These are phyloP conservation scores for Fusarium staphyleae DNA, from an alignment of 2,329 filamentous ascomycete genomes.

Conservation along the genomic window DNA sequence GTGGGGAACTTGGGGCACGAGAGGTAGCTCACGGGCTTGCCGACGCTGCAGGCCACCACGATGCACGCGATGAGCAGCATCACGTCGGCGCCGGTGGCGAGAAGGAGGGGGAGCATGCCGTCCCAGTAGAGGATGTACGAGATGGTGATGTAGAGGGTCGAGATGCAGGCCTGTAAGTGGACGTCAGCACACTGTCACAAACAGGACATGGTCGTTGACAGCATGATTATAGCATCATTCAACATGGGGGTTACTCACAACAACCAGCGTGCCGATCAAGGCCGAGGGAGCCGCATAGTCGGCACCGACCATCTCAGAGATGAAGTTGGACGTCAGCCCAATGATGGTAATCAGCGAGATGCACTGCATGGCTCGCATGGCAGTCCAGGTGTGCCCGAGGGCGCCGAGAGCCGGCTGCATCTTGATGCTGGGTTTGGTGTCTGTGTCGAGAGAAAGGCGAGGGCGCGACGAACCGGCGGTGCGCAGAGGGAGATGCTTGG, in stretches of 20 bases:
- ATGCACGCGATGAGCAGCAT: slow-evolving; percentile 78
- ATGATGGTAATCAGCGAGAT: slow-evolving; percentile 78
- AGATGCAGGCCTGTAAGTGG: slow-evolving; percentile 72
- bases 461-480: slow-evolving; percentile 51
- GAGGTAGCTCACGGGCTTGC: slow-evolving; percentile 80
- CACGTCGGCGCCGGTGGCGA: slow-evolving; percentile 70
- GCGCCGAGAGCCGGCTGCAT: slow-evolving; percentile 69
- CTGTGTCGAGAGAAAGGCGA: slow-evolving; percentile 53
- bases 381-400: slow-evolving; percentile 79
- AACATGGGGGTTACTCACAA: slow-evolving; percentile 65
- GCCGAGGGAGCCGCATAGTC: slow-evolving; percentile 73
- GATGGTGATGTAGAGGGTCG: slow-evolving; percentile 79
- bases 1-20: slow-evolving; percentile 66
- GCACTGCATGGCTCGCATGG: slow-evolving; percentile 74
- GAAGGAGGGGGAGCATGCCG: slow-evolving; percentile 75
- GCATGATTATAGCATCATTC: too few relatives aligned
- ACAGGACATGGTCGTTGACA: too few relatives aligned
- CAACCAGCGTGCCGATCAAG: slow-evolving; percentile 77
- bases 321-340: slow-evolving; percentile 83
- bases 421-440: slow-evolving; percentile 39
- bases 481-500: slow-evolving; percentile 51
- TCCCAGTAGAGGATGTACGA: slow-evolving; percentile 84
- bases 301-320: slow-evolving; percentile 73
- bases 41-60: slow-evolving; percentile 78
- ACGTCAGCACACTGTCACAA: background rate